phyloP scores from a whole-genome alignment of 2,329 filamentous ascomycete species.

The Pseudogymnoascus pannorum region DNA sequence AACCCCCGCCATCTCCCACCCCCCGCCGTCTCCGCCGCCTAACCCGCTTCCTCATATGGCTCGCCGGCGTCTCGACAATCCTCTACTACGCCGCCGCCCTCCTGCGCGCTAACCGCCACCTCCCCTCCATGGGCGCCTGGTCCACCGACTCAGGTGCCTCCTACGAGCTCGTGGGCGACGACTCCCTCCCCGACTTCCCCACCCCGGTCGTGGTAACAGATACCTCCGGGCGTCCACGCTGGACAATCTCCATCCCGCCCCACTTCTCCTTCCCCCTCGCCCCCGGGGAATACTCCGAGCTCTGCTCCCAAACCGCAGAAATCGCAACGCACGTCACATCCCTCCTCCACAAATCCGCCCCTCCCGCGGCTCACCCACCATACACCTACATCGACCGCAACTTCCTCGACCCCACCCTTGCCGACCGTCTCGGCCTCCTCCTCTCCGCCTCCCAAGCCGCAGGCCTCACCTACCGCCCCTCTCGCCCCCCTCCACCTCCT shows the following conservation, averaged over 20 bases:
- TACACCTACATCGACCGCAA: slow-evolving; percentile 59
- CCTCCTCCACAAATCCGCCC: slow-evolving; percentile 36
- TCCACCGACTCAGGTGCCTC: slow-evolving; percentile 36
- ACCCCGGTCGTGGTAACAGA: slow-evolving; percentile 66
- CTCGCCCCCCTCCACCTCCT: slow-evolving; percentile 9
- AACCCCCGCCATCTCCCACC: slow-evolving; percentile 45
- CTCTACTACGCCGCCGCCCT: slow-evolving; percentile 41
- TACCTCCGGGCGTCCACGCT: slow-evolving; percentile 55
- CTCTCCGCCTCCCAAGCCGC: background rate
- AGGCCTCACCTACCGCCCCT: slow-evolving; percentile 10
- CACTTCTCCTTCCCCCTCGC: slow-evolving; percentile 59
- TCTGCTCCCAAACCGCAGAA: slow-evolving; percentile 61
- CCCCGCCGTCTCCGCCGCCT: slow-evolving; percentile 17
- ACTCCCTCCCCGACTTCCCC: slow-evolving; percentile 61
- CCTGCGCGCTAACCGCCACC: slow-evolving; percentile 27
- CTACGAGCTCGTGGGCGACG: slow-evolving; percentile 61
- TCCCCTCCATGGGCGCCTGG: slow-evolving; percentile 33
- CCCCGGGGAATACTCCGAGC: slow-evolving; percentile 58
- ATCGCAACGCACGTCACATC: slow-evolving; percentile 52
- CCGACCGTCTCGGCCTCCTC: slow-evolving; percentile 57
- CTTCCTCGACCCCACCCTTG: slow-evolving; percentile 69
- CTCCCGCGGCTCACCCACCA: slow-evolving; percentile 37
- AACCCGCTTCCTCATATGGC: slow-evolving; percentile 39
- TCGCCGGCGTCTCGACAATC: slow-evolving; percentile 42
- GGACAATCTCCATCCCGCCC: slow-evolving; percentile 75